Evolutionary conservation across 2,329 filamentous ascomycete genomes (phyloP).

Genomic region (Fusarium sp.): DNA sequence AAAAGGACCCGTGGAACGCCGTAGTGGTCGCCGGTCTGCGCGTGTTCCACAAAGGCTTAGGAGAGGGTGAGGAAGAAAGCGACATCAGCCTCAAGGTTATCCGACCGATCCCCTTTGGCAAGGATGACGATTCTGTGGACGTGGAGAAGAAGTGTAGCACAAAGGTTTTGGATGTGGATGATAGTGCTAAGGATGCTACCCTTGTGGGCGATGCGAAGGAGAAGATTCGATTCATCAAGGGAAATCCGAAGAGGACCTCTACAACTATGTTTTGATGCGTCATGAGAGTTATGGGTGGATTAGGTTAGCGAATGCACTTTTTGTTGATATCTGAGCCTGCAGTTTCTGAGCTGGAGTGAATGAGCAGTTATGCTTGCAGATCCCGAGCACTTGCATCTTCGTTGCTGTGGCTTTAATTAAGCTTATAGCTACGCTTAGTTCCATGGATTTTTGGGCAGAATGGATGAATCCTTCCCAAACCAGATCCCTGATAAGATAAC

Average conservation of each 20-base stretch:
- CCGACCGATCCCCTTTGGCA: slow-evolving; percentile 55
- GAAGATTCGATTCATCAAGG: slow-evolving; percentile 57
- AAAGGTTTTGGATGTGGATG: slow-evolving; percentile 61
- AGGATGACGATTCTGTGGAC: slow-evolving; percentile 44
- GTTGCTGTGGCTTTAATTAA: slow-evolving; percentile 4
- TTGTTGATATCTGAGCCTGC: not conserved
- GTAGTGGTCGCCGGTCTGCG: slow-evolving; percentile 73
- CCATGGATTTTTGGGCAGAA: too few species aligned
- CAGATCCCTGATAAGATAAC: too few species aligned
- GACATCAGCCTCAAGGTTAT: slow-evolving; percentile 59
- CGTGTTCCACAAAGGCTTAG: slow-evolving; percentile 69
- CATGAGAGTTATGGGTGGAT: not conserved
- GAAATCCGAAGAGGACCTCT: slow-evolving; percentile 36
- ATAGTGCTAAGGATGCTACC: slow-evolving; percentile 63
- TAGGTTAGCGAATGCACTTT: not conserved
- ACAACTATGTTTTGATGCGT: slow-evolving; percentile 21
- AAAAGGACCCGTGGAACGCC: slow-evolving; percentile 74
- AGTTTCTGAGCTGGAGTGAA: too few species aligned
- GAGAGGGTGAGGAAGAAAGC: slow-evolving; percentile 52
- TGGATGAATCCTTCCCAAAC: too few species aligned
- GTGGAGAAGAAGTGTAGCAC: slow-evolving; percentile 49
- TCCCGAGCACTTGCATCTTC: not conserved
- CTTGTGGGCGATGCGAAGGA: slow-evolving; percentile 54
- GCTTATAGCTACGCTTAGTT: slow-evolving; percentile 10
- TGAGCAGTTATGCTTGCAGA: not conserved